Evolutionary conservation across 805 yeast species (phyloP), one percentile per base, ranked within the genome.

Genomic region (Myxozyma lipomycoides): DNA sequence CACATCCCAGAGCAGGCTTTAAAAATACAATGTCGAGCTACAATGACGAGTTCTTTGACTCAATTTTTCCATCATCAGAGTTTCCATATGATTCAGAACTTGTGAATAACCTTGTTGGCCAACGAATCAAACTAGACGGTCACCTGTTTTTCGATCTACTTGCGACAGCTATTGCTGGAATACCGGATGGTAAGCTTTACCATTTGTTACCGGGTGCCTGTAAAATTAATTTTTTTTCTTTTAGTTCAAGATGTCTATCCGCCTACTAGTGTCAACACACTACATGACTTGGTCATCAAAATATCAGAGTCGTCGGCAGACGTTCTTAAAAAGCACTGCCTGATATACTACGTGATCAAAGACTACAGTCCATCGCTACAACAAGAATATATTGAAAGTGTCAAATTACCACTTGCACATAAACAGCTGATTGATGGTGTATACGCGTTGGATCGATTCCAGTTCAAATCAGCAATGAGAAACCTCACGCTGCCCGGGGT

Each of bases 121-220:
- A 46, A 19, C 46, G 58, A 23, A 51, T 28, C 25, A 51, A 47
- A 19, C 55, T 53, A 4, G 55, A 49, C 19, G 58, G 55, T 17
- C 25, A 17, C 5, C 45, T 53, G 18, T 53, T 53, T 28, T 46
- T 53, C n/a, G 58, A 53, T 45, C 37, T 49, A 18, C 40, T 45
- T 2, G 40, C 51, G 7, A 26, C 44, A 10, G 37, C 19, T 15
- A 40, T 52, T 9, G 57, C 51, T 2, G 46, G 43, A 4, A 40
- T 52, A 21, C 7, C 39, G 17, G 51, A 52, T 23, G 41, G 57
- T 52, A 52, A 21, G 5, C 22, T 28, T n/a, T 1, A n/a, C n/a
- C 25, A 7, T 32, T 18, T n/a, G 3, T 40, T 12, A 43, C 10
- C 30, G 17, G 23, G 6, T 15, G 24, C 7, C 18, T 4, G 17